A percentile compares a stretch with the other conserved stretches of the same genome.
Conservation (phyloP, 208 protist genomes). For the Leishmania tarentolae region DNA sequence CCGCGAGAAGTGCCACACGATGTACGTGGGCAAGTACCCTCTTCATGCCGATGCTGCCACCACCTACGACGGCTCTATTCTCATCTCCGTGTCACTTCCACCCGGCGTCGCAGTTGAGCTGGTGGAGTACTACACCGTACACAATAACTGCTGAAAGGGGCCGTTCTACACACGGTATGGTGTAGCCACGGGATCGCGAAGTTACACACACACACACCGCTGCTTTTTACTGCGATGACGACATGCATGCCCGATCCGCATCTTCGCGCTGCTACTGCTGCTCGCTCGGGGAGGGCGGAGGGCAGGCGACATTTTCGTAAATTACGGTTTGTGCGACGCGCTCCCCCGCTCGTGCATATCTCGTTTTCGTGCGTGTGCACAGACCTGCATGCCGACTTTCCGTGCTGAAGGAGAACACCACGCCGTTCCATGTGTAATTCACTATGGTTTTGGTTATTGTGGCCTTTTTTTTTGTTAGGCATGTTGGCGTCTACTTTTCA, state of each 20-base stretch:
- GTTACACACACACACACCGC: not conserved
- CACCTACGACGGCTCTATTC: slow-evolving; percentile 18
- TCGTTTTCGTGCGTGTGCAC: not conserved
- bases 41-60: slow-evolving; percentile 13
- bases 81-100: slow-evolving; percentile 19
- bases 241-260: not conserved
- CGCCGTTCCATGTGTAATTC: not conserved
- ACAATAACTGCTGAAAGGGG: slow-evolving; percentile 13
- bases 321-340: not conserved
- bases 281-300: too few species aligned
- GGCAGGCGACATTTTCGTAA: not conserved
- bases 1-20: not conserved
- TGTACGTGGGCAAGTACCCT: slow-evolving; percentile 47
- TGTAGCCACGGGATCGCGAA: not conserved
- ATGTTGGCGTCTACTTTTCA: not conserved
- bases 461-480: not conserved
- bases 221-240: not conserved
- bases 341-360: too few species aligned
- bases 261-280: not conserved
- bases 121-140: slow-evolving; percentile 21
- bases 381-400: not conserved
- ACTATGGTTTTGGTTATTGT: not conserved
- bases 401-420: not conserved
- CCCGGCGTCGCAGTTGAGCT: slow-evolving; percentile 9
- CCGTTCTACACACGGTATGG: too few species aligned